phyloP scores from a whole-genome alignment of 2,329 filamentous ascomycete genomes.

The Diplodia sapinea region DNA sequence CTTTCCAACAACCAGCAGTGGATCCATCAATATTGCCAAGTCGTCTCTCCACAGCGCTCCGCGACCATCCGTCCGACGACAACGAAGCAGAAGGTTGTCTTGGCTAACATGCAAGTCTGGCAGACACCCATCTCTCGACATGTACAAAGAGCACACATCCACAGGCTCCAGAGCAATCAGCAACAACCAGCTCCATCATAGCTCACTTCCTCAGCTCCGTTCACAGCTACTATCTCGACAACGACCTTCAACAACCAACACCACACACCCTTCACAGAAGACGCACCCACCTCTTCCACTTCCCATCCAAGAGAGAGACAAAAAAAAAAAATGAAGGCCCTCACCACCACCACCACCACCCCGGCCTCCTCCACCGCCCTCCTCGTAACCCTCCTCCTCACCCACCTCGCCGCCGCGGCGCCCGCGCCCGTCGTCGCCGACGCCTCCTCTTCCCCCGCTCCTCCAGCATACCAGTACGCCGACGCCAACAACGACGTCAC shows the following conservation, averaged over 20 bases:
- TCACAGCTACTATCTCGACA: neutral
- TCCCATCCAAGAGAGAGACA: too few species aligned
- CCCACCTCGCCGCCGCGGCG: neutral
- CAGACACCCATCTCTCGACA: neutral
- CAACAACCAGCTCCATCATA: constrained; percentile 10
- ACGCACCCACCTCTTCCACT: neutral
- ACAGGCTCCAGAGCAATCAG: neutral
- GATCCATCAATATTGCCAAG: neutral
- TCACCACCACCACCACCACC: neutral
- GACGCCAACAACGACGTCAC: neutral
- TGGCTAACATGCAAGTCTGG: neutral
- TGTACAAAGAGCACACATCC: neutral
- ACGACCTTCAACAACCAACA: too few species aligned
- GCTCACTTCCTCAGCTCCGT: constrained; percentile 3
- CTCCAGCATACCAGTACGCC: neutral
- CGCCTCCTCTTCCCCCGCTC: too few species aligned
- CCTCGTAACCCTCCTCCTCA: neutral
- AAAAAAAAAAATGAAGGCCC: too few species aligned
- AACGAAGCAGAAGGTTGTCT: neutral
- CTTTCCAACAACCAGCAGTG: too few species aligned
- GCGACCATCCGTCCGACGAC: constrained; percentile 1
- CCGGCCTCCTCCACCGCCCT: neutral
- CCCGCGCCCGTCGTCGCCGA: too few species aligned
- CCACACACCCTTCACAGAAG: neutral
- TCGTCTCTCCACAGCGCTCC: neutral